Base-by-base conservation (phyloP, 148 eudicot genomes). In the Silene latifolia region DNA sequence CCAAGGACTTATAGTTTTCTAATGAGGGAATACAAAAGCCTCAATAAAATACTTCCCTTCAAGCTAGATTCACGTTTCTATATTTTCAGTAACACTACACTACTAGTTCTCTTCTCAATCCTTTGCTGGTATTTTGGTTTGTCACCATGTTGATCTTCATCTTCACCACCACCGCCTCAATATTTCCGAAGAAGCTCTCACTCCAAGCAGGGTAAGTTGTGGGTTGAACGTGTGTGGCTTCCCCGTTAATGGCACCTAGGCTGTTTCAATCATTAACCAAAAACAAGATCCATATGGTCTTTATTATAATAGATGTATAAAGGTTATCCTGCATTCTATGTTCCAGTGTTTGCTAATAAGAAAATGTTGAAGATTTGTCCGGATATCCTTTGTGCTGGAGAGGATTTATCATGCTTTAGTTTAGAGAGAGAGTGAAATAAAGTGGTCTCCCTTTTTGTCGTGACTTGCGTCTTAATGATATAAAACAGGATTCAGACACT, bases 381-480 rank as follows among this genome's bases (percentile, higher is more conserved):
- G 7, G 39, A 12, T 27, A 14, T 29, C 46, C 9, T 64, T 64
- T 6, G 3, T 1, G 20, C 19, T 64, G 44, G 68, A 29, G 68
- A 12, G 68, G 68, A 64, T 25, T 64, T 20, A 64, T 64, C 68
- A 60, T 27, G n/a, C 68, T 64, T 64, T 32, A 32, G 35, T 3
- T 32, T 32, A 32, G 35, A 32, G 35, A 1, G 3, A 32, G 0
- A 2, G 35, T 58, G 62, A n/a, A 58, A 7, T 58, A 58, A 58
- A 58, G 62, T 58, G 20, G 25, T 58, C 21, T 19, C 0, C 8
- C 10, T 58, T 24, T 15, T 21, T 62, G 24, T 23, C 11, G 24
- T 8, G 24, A 32, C 35, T 32, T 4, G 35, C 35, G 35, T 27
- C 39, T 63, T 27, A 14, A 63, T 12, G 18, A 64, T 14, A 64